Evolutionary conservation across 192 early-diverging fungal genomes (phyloP).

Genomic region (Pilobolus umbonatus): DNA sequence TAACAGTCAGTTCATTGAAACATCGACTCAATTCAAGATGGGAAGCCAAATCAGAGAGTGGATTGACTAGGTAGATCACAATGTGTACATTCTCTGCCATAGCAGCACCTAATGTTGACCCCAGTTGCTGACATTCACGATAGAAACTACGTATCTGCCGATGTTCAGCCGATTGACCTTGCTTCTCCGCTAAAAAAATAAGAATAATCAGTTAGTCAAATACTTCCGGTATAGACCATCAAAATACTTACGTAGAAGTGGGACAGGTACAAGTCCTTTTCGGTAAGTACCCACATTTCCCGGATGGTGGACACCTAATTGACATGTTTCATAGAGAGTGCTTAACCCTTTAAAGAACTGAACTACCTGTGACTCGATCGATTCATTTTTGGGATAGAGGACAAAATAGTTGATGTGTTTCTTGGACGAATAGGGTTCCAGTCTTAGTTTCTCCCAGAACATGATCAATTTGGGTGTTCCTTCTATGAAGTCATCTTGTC

Average conservation of each 20-base stretch:
- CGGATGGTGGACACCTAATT: conserved; percentile 43
- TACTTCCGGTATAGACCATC: background rate
- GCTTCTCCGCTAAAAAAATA: conserved; percentile 19
- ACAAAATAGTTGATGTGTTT: conserved; percentile 52
- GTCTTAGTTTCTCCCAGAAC: conserved; percentile 54
- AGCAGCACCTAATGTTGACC: conserved; percentile 34
- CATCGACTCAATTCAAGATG: conserved; percentile 45
- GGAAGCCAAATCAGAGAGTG: conserved; percentile 39
- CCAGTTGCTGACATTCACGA: conserved; percentile 42
- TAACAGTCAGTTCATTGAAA: conserved; percentile 41
- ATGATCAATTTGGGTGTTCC: conserved; percentile 44
- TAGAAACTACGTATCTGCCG: conserved; percentile 43
- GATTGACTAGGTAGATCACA: conserved; percentile 51
- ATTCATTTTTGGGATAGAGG: conserved; percentile 40
- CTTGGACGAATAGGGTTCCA: conserved; percentile 47
- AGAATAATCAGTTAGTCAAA: background rate
- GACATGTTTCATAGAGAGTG: conserved; percentile 43
- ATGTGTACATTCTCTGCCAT: conserved; percentile 36
- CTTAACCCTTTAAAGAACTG: conserved; percentile 44
- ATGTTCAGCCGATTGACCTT: conserved; percentile 32
- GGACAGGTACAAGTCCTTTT: conserved; percentile 41
- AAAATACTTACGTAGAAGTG: conserved; percentile 33
- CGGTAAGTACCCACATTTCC: conserved; percentile 34
- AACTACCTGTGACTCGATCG: conserved; percentile 29
- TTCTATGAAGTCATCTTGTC: conserved; percentile 49